Conservation (phyloP, 345 rosid species). For the Anacardium occidentale region DNA sequence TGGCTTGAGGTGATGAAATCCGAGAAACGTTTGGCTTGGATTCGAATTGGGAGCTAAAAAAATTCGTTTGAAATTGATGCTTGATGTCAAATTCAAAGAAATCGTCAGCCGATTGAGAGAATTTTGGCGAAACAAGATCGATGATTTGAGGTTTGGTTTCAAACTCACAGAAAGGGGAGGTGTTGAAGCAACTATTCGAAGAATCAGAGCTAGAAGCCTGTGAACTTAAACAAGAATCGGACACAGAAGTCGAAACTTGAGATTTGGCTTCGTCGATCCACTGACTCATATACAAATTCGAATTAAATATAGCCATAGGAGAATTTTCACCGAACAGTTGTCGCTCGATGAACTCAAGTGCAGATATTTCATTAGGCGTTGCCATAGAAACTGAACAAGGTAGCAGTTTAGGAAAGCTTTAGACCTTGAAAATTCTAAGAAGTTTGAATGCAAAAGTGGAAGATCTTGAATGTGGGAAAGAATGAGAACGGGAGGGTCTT, state of each 20-base stretch:
- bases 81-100: slow-evolving; percentile 12
- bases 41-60: slow-evolving; percentile 22
- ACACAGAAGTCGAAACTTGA: slow-evolving; percentile 15
- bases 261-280: slow-evolving; percentile 24
- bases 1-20: slow-evolving; percentile 20
- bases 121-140: slow-evolving; percentile 33
- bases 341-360: slow-evolving; percentile 51
- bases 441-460: background rate
- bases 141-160: slow-evolving; percentile 45
- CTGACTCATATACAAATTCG: slow-evolving; percentile 1
- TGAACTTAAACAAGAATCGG: background rate
- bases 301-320: slow-evolving; percentile 23
- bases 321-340: slow-evolving; percentile 56
- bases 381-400: slow-evolving; percentile 41
- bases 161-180: slow-evolving; percentile 28
- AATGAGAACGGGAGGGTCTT: background rate
- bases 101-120: slow-evolving; percentile 8
- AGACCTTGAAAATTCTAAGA: background rate
- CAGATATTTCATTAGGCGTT: slow-evolving; percentile 31
- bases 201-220: slow-evolving; percentile 32
- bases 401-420: background rate
- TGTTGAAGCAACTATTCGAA: slow-evolving; percentile 16
- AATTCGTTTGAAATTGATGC: background rate
- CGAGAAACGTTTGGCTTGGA: slow-evolving; percentile 22
- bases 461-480: slow-evolving; percentile 4